Conservation (phyloP, 1,284 basidiomycete genomes). For the Rhodotorula sp. region DNA sequence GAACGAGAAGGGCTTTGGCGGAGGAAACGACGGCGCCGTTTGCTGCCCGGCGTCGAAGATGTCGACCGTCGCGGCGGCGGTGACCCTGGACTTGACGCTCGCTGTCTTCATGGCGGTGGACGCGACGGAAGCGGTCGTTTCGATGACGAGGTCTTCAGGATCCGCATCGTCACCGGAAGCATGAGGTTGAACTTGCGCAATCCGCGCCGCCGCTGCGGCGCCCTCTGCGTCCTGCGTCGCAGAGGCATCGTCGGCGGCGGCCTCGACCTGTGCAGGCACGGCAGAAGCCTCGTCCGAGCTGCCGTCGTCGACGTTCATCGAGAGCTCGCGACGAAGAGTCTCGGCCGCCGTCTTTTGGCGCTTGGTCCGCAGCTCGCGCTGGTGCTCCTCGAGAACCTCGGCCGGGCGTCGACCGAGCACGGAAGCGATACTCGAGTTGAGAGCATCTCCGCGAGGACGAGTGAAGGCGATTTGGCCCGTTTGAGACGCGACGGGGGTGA, state of each 20-base stretch:
- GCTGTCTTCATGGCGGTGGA: no score
- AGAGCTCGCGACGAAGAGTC: neutral
- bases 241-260: neutral
- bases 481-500: neutral
- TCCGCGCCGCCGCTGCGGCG: no score
- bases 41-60: no score
- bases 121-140: neutral
- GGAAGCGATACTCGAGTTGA: constrained; percentile 1
- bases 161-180: no score
- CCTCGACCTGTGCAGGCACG: neutral
- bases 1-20: neutral
- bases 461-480: constrained; percentile 3
- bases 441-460: neutral
- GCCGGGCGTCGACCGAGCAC: constrained; percentile 1
- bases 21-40: neutral
- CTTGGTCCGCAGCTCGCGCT: constrained; percentile 8
- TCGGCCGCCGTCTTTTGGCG: constrained; percentile 14
- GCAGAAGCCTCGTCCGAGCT: neutral
- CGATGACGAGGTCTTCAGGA: neutral
- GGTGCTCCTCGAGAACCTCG: constrained; percentile 7
- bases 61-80: neutral
- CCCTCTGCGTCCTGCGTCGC: no score
- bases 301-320: constrained; percentile 1
- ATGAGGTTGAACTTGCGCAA: no score
- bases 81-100: neutral